Evolutionary conservation across 345 rosid species (phyloP), one percentile per base, ranked within the genome.

Genomic region (Brassica cretica): DNA sequence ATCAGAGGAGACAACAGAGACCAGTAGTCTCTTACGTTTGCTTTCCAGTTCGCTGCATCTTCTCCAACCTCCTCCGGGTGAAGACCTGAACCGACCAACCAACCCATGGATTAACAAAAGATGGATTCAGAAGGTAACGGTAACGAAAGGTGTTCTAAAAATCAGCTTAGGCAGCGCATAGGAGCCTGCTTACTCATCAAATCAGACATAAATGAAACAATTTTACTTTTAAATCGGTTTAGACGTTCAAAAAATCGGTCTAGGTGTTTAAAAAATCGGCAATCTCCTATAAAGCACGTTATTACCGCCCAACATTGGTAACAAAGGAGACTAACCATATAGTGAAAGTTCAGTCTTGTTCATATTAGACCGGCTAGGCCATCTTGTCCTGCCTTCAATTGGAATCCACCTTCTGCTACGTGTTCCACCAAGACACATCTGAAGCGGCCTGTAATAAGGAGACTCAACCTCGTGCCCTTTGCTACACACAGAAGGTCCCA

Each of bases 1-100:
- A 96, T 91, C 67, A 96, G 63, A 3, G 99, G 98, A 3, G 99
- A 96, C 68, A 96, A 84, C 78, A 96, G 95, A 8, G 99, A 93
- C 99, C 99, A 96, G 82, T 87, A 93, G 79, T 96, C 88, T 60
- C 77, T 72, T 53, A 90, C 85, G 58, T 90, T 86, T 63, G 70
- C 14, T 74, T 70, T 93, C 93, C 93, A 90, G 73, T 70, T 87
- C 62, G 75, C 88, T 32, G 79, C 65, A 72, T 96, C 97, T 84
- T 91, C 98, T 5, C 62, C 46, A 33, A 91, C 77, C 61, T 87
- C 95, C 75, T 91, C 95, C 1, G 84, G 60, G 69, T 84, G 90
- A 60, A 93, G 68, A 73, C 98, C 99, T 95, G 86, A 70, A 18
- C 80, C 75, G 70, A 77, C 67, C 9, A 58, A 58, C n/a, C 63